A percentile compares a stretch with the other conserved stretches of the same genome.
phyloP scores from a whole-genome alignment of 495 filamentous ascomycete species.

The Talaromyces thailandensis region DNA sequence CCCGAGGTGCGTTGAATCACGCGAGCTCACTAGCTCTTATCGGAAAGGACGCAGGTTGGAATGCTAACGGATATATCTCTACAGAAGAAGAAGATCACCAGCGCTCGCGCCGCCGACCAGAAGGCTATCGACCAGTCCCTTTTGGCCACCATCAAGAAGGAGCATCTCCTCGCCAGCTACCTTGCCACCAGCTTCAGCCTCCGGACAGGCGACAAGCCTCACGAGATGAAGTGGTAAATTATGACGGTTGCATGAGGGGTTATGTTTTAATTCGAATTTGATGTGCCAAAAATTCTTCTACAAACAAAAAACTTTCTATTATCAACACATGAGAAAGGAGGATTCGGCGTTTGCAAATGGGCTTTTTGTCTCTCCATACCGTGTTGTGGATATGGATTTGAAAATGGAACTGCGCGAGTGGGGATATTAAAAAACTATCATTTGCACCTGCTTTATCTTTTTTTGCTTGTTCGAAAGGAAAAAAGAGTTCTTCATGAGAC shows the following conservation, averaged over 20 bases:
- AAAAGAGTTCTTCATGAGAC: constrained; percentile 8
- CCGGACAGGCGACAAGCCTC: constrained; percentile 95
- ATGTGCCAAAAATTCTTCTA: constrained; percentile 1
- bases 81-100: constrained; percentile 93
- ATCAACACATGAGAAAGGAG: constrained; percentile 7
- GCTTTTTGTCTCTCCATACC: constrained; percentile 6
- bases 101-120: constrained; percentile 88
- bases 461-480: not conserved
- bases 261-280: constrained; percentile 4
- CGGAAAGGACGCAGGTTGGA: constrained; percentile 1
- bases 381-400: constrained; percentile 4
- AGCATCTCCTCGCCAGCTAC: constrained; percentile 79
- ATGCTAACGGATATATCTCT: constrained; percentile 8
- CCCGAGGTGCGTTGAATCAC: constrained; percentile 82
- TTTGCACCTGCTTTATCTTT: constrained; percentile 7
- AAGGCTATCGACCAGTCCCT: constrained; percentile 94
- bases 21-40: constrained; percentile 1
- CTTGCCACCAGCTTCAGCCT: constrained; percentile 89
- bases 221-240: constrained; percentile 89
- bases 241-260: constrained; percentile 7
- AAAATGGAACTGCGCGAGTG: constrained; percentile 4
- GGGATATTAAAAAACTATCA: constrained; percentile 3
- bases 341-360: constrained; percentile 8
- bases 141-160: constrained; percentile 90
- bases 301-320: constrained; percentile 5